A percentile compares a stretch with the other conserved stretches of the same genome.
These are phyloP conservation scores for Schizosaccharomyces lindneri DNA, from an alignment of 805 yeast genomes.

Conservation along the genomic window DNA sequence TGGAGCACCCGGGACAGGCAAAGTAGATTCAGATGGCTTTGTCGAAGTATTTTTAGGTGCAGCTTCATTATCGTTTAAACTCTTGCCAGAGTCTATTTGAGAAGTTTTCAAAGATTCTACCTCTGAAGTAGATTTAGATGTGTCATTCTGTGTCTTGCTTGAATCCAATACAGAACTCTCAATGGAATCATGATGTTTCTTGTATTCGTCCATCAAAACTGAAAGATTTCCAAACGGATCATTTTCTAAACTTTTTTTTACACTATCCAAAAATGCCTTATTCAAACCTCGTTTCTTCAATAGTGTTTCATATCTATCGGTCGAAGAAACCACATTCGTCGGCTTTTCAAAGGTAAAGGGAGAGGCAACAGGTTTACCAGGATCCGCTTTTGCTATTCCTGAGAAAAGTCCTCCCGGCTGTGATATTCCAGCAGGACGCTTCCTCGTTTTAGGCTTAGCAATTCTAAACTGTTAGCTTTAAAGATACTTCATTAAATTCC, in stretches of 20 bases:
- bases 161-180: neutral
- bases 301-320: neutral
- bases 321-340: neutral
- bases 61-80: neutral
- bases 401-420: neutral
- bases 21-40: no score
- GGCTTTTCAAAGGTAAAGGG: neutral
- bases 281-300: neutral
- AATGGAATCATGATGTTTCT: neutral
- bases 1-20: neutral
- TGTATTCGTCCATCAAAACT: neutral
- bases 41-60: no score
- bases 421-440: neutral
- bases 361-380: neutral
- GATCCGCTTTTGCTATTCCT: neutral
- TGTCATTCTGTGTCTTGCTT: neutral
- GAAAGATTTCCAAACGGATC: neutral
- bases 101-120: neutral
- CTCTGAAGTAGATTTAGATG: neutral
- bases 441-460: conserved; percentile 1
- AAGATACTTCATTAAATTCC: neutral
- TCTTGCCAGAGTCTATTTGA: neutral
- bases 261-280: neutral
- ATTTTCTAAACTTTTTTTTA: conserved; percentile 1
- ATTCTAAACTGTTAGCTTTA: neutral